Evolutionary conservation across 306 rosid genomes (phyloP), one percentile per base, ranked within the genome.

Genomic region (Trifolium repens): DNA sequence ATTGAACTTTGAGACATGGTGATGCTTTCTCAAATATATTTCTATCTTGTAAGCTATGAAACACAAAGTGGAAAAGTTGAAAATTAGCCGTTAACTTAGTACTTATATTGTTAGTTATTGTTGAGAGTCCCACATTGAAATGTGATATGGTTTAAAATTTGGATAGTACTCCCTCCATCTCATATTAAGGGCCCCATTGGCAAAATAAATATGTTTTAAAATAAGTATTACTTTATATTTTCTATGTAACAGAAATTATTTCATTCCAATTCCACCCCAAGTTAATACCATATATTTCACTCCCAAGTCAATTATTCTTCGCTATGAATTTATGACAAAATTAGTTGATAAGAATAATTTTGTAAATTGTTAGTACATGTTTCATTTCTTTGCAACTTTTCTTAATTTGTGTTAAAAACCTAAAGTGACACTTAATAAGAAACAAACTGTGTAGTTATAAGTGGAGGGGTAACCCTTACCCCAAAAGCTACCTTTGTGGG

Each of bases 21-120:
- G 26, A 17, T 54, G 8, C 67, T 22, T 75, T 79, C 53, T 46
- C 40, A 53, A 22, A 24, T 73, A 42, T 53, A 1, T 60, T 60
- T 50, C 10, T 35, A 14, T 16, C 59, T 22, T 46, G 52, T 46
- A 46, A 46, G 14, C 52, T 46, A 46, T 46, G n/a, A 46, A 46
- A 13, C 15, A 13, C 52, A n/a, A 12, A 46, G 52, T 46, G 3
- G 52, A 46, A 46, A 46, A 46, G n/a, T 46, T 46, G 52, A 46
- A 46, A 46, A 46, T 46, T 46, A 46, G n/a, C 4, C 14, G 15
- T 44, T 44, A 12, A 11, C 12, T 44, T 44, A 12, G 50, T 46
- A 46, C 16, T 49, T n/a, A 52, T n/a, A 52, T 52, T 50, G 22
- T n/a, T 5, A 50, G 57, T 52, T 52, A 11, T 52, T 5, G 2